These are phyloP conservation scores for Candida sp. DNA, from an alignment of 1,139 yeast species.

Conservation along the genomic window DNA sequence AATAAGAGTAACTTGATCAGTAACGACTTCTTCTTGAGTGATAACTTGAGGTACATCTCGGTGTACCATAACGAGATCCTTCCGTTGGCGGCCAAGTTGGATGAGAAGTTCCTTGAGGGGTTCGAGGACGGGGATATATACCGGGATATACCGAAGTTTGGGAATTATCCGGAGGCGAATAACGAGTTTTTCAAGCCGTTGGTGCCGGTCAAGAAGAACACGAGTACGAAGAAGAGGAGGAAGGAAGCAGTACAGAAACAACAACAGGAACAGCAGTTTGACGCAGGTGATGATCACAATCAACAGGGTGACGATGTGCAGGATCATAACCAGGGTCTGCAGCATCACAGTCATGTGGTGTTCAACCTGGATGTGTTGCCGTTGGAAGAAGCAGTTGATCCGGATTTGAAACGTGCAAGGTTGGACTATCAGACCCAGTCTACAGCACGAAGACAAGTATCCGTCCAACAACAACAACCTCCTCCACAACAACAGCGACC, in stretches of 20 bases:
- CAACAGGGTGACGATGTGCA: neutral
- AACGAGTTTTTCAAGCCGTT: constrained; percentile 34
- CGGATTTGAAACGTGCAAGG: constrained; percentile 31
- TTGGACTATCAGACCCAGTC: constrained; percentile 8
- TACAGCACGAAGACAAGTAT: neutral
- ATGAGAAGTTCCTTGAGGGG: constrained; percentile 33
- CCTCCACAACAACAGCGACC: constrained; percentile 11
- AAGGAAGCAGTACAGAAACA: neutral
- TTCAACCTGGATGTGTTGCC: constrained; percentile 1
- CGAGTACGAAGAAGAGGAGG: neutral
- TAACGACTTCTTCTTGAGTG: constrained; percentile 42
- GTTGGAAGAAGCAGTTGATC: constrained; percentile 32
- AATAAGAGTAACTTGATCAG: constrained; percentile 40
- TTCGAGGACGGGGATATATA: constrained; percentile 29
- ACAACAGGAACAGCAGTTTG: constrained; percentile 2
- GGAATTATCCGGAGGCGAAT: constrained; percentile 34
- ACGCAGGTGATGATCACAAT: neutral
- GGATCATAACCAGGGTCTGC: neutral
- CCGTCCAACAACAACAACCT: constrained; percentile 1
- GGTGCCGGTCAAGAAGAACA: constrained; percentile 16
- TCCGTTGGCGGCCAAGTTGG: constrained; percentile 34
- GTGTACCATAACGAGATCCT: constrained; percentile 44
- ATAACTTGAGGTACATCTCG: constrained; percentile 40
- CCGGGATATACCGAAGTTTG: constrained; percentile 34
- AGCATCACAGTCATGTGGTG: neutral